phyloP scores from a whole-genome alignment of 2,329 filamentous ascomycete species.

The Huntiella decipiens region DNA sequence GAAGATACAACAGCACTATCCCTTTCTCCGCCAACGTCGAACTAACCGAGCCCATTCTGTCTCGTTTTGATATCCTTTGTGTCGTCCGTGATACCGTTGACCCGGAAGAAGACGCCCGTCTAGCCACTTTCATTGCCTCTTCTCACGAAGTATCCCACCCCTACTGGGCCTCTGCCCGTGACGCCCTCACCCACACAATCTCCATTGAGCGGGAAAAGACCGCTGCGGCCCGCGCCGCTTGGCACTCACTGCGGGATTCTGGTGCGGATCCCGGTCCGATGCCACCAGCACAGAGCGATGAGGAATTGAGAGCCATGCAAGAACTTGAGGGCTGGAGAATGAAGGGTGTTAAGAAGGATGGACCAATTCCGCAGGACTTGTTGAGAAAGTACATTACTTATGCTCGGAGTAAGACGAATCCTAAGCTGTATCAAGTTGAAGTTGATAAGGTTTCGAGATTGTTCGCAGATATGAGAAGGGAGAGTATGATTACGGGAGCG shows the following conservation, averaged over 20 bases:
- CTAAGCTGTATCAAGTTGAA: conserved; percentile 93
- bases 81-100: conserved; percentile 93
- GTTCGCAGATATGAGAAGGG: conserved; percentile 89
- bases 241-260: conserved; percentile 2
- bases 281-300: conserved; percentile 25
- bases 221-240: conserved; percentile 2
- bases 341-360: conserved; percentile 23
- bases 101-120: conserved; percentile 73
- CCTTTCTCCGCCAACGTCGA: conserved; percentile 95
- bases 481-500: conserved; percentile 80
- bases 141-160: conserved; percentile 86
- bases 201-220: conserved; percentile 30
- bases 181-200: conserved; percentile 33
- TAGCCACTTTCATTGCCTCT: conserved; percentile 86
- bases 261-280: conserved; percentile 4
- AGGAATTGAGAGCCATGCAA: conserved; percentile 15
- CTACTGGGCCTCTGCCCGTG: conserved; percentile 25
- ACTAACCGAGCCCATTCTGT: conserved; percentile 89
- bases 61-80: conserved; percentile 92
- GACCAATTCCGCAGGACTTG: conserved; percentile 75
- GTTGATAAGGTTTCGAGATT: conserved; percentile 89
- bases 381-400: conserved; percentile 95
- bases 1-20: conserved; percentile 89
- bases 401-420: conserved; percentile 69
- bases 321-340: conserved; percentile 18